These are phyloP conservation scores for Grigorovia transvaalensis DNA, from an alignment of 805 yeast species.

Conservation along the genomic window DNA sequence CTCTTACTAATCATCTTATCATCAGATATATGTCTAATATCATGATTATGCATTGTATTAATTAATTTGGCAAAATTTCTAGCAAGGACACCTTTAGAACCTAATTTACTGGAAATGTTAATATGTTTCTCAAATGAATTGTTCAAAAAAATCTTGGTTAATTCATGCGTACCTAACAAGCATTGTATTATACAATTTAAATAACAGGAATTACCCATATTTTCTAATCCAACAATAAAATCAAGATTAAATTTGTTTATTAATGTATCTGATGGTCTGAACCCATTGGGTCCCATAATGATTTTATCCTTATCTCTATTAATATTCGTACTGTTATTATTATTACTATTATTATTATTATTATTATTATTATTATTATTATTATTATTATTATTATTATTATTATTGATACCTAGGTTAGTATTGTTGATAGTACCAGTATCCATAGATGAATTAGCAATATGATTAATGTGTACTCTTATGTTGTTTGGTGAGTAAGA, in stretches of 20 bases:
- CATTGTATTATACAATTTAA: slow-evolving; percentile 88
- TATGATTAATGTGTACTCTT: neutral
- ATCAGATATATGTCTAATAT: slow-evolving; percentile 8
- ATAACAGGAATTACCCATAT: slow-evolving; percentile 87
- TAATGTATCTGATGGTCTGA: neutral
- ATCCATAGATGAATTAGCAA: neutral
- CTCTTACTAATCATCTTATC: neutral
- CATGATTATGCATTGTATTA: slow-evolving; percentile 40
- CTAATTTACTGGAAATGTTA: slow-evolving; percentile 61
- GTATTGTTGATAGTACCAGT: neutral
- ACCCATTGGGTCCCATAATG: neutral
- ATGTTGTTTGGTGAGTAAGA: neutral
- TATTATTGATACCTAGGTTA: neutral
- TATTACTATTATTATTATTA: no score
- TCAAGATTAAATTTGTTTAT: slow-evolving; percentile 16
- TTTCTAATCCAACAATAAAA: slow-evolving; percentile 63
- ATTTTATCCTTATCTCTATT: neutral
- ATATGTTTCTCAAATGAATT: slow-evolving; percentile 60
- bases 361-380: no score
- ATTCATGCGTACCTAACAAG: slow-evolving; percentile 58
- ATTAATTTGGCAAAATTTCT: slow-evolving; percentile 58
- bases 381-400: neutral
- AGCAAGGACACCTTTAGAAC: slow-evolving; percentile 74
- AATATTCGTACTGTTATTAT: no score
- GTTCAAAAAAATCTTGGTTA: slow-evolving; percentile 52